A percentile compares a stretch with the other conserved stretches of the same genome.
Conservation (phyloP, 116 monocot species). For the Dioscorea cayenensis region DNA sequence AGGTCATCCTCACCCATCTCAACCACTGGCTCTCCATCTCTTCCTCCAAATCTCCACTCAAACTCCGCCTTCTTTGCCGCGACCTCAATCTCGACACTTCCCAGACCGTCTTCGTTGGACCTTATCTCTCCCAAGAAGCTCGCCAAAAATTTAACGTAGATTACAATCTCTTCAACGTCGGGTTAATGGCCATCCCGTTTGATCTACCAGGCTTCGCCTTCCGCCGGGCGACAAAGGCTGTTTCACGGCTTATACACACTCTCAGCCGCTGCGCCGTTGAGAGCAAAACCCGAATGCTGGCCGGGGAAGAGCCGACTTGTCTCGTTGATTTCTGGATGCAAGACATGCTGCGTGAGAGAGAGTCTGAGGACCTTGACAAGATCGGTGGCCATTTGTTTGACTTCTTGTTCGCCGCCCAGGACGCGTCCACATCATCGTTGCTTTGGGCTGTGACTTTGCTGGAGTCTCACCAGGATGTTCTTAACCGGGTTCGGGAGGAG, state of each 20-base stretch:
- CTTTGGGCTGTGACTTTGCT: slow-evolving; percentile 87
- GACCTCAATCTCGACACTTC: slow-evolving; percentile 96
- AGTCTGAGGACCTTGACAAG: slow-evolving; percentile 24
- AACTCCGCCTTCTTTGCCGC: slow-evolving; percentile 57
- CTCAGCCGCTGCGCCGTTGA: slow-evolving; percentile 39
- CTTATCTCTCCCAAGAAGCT: slow-evolving; percentile 42
- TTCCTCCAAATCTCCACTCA: slow-evolving; percentile 15
- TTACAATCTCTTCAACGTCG: slow-evolving; percentile 86
- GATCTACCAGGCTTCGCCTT: slow-evolving; percentile 92
- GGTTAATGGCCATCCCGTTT: slow-evolving; percentile 77
- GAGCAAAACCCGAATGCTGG: slow-evolving; percentile 56
- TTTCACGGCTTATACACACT: slow-evolving; percentile 45
- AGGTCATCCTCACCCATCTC: slow-evolving; percentile 60
- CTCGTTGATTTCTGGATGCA: slow-evolving; percentile 95
- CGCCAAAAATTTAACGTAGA: slow-evolving; percentile 50
- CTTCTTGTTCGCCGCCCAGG: slow-evolving; percentile 96
- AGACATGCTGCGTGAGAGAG: slow-evolving; percentile 33
- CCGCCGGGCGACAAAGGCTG: slow-evolving; percentile 65
- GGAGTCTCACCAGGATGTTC: slow-evolving; percentile 72
- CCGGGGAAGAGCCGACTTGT: slow-evolving; percentile 53
- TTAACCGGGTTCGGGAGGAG: slow-evolving; percentile 54
- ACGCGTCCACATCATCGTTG: slow-evolving; percentile 92
- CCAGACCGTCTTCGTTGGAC: slow-evolving; percentile 84
- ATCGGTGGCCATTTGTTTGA: slow-evolving; percentile 82
- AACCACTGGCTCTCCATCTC: slow-evolving; percentile 38